A percentile compares a stretch with the other conserved stretches of the same genome.
These are phyloP conservation scores for Ambrosia hybrid DNA, from an alignment of 140 eudicot species.

Conservation along the genomic window DNA sequence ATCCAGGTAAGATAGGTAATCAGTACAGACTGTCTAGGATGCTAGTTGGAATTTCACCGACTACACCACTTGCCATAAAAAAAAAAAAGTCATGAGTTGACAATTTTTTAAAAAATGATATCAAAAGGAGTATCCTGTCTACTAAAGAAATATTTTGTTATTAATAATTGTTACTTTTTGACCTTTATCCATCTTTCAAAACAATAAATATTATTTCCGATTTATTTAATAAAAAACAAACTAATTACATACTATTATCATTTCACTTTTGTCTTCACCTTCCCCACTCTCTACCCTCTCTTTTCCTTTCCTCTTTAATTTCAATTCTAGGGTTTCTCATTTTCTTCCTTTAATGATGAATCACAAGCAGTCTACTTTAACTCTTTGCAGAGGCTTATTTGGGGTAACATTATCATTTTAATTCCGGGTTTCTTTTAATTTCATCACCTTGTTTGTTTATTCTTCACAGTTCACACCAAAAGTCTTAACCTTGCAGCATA, in stretches of 20 bases:
- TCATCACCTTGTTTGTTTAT: constrained; percentile 14
- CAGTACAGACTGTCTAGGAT: too few species aligned
- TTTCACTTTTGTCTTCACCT: constrained; percentile 56
- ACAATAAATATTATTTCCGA: neutral
- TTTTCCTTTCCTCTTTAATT: constrained; percentile 30
- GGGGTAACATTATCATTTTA: neutral
- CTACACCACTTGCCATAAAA: too few species aligned
- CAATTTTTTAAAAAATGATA: too few species aligned
- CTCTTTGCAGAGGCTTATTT: constrained; percentile 9
- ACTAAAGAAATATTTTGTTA: neutral
- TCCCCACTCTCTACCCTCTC: constrained; percentile 32
- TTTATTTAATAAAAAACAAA: neutral
- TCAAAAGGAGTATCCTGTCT: neutral
- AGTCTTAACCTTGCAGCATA: constrained; percentile 16
- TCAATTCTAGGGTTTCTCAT: constrained; percentile 75
- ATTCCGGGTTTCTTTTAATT: neutral
- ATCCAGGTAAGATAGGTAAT: too few species aligned
- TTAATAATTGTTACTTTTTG: neutral
- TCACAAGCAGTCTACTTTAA: constrained; percentile 2
- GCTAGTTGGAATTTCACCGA: too few species aligned
- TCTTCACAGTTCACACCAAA: constrained; percentile 25
- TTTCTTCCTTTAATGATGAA: constrained; percentile 13
- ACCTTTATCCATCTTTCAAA: neutral
- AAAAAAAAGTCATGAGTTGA: too few species aligned
- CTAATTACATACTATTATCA: constrained; percentile 28